A percentile compares a stretch with the other conserved stretches of the same genome.
Evolutionary conservation across 345 rosid species (phyloP).

Genomic region (Salix udensis): DNA sequence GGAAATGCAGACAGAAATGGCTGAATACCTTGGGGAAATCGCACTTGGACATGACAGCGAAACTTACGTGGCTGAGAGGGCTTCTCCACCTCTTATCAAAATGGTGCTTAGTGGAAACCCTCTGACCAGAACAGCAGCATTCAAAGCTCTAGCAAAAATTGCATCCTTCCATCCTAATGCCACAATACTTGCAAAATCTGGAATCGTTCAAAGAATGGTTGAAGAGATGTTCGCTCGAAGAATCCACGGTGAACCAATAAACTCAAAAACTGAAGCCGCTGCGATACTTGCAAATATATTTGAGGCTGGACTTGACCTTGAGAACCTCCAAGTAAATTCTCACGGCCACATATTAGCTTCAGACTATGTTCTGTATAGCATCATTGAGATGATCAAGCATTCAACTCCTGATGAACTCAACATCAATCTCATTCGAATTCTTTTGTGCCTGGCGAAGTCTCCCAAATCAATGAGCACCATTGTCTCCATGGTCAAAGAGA

Average conservation of each 20-base stretch:
- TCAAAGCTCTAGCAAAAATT: conserved; percentile 66
- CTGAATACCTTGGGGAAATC: conserved; percentile 61
- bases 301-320: conserved; percentile 63
- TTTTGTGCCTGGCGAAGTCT: conserved; percentile 58
- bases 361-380: conserved; percentile 61
- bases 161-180: conserved; percentile 63
- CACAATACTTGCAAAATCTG: conserved; percentile 51
- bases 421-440: conserved; percentile 62
- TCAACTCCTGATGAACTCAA: conserved; percentile 65
- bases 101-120: conserved; percentile 60
- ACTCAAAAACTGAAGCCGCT: conserved; percentile 67
- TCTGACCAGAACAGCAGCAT: conserved; percentile 51
- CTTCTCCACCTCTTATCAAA: conserved; percentile 52
- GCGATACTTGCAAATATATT: conserved; percentile 69
- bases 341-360: conserved; percentile 66
- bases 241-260: conserved; percentile 47
- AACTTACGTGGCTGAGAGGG: conserved; percentile 62
- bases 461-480: conserved; percentile 49
- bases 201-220: conserved; percentile 54
- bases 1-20: conserved; percentile 67
- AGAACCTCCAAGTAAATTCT: conserved; percentile 44
- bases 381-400: conserved; percentile 67
- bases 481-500: conserved; percentile 55
- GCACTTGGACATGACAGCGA: conserved; percentile 54
- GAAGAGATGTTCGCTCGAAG: conserved; percentile 68